Evolutionary conservation across 2,329 filamentous ascomycete species (phyloP).

Genomic region (Leptographium lundbergii): DNA sequence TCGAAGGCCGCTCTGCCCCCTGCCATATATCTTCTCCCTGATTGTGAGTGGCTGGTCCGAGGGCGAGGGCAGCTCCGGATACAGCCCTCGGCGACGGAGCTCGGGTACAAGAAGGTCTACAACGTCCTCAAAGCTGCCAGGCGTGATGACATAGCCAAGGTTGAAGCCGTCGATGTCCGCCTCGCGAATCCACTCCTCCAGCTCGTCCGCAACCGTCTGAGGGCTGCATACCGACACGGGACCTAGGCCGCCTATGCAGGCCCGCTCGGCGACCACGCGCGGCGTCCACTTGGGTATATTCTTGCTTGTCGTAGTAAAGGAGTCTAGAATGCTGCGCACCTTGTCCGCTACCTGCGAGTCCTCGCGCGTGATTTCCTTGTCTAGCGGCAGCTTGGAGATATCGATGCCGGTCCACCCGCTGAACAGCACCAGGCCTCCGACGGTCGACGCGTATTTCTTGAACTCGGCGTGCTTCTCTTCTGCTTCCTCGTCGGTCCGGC

Average conservation of each 20-base stretch:
- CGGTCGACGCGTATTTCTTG: slow-evolving; percentile 9
- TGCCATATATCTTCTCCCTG: slow-evolving; percentile 49
- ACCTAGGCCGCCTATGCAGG: slow-evolving; percentile 11
- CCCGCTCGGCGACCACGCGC: slow-evolving; percentile 4
- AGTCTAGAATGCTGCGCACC: neutral
- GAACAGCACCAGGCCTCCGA: slow-evolving; percentile 14
- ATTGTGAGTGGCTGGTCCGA: slow-evolving; percentile 28
- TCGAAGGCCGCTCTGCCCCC: slow-evolving; percentile 41
- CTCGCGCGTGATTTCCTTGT: slow-evolving; percentile 10
- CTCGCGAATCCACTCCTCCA: slow-evolving; percentile 55
- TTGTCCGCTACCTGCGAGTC: neutral
- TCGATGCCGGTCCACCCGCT: slow-evolving; percentile 15
- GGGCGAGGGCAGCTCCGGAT: neutral
- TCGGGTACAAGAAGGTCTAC: slow-evolving; percentile 53
- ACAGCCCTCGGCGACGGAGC: slow-evolving; percentile 39
- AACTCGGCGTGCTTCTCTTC: slow-evolving; percentile 10
- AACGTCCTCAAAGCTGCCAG: slow-evolving; percentile 51
- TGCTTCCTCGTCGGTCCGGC: slow-evolving; percentile 12
- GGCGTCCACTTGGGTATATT: slow-evolving; percentile 7
- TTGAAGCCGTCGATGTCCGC: slow-evolving; percentile 67
- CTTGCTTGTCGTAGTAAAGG: slow-evolving; percentile 25
- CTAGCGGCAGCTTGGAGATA: slow-evolving; percentile 12
- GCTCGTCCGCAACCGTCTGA: slow-evolving; percentile 51
- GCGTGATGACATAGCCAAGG: slow-evolving; percentile 34
- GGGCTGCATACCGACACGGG: slow-evolving; percentile 45